phyloP scores from a whole-genome alignment of 169 alveolate genomes.

The Pseudocohnilembus persalinus region DNA sequence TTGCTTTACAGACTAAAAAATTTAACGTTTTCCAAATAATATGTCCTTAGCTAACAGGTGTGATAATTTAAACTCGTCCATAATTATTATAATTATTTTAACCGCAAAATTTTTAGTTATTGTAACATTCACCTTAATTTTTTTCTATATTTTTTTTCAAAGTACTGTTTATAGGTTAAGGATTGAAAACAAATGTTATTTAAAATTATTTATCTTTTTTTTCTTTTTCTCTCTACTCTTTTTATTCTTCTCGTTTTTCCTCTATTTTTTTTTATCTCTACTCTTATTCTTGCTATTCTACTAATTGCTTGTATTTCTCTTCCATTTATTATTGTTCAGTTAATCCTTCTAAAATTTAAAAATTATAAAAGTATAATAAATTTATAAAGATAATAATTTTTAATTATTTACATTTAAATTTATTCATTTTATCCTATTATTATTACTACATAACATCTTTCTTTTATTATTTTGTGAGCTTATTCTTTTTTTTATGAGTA shows the following conservation, averaged over 20 bases:
- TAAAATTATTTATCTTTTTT: background rate
- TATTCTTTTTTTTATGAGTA: constrained; percentile 35
- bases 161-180: background rate
- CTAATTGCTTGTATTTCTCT: background rate
- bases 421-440: background rate
- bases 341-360: background rate
- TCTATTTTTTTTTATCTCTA: background rate
- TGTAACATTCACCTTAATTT: background rate
- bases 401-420: background rate
- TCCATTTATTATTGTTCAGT: background rate
- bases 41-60: constrained; percentile 2
- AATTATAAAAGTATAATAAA: background rate
- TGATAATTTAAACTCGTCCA: constrained; percentile 5
- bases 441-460: background rate
- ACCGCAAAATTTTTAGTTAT: too few relatives aligned
- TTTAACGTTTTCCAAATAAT: constrained; percentile 1
- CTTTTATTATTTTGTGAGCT: constrained; percentile 10
- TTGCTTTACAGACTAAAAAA: constrained; percentile 12
- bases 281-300: background rate
- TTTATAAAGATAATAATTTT: background rate
- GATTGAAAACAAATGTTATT: background rate
- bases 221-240: background rate
- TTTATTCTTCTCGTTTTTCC: too few relatives aligned
- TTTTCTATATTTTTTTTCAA: constrained; percentile 4
- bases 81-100: background rate